phyloP scores from a whole-genome alignment of 306 rosid genomes.

The Canavalia gladiata region DNA sequence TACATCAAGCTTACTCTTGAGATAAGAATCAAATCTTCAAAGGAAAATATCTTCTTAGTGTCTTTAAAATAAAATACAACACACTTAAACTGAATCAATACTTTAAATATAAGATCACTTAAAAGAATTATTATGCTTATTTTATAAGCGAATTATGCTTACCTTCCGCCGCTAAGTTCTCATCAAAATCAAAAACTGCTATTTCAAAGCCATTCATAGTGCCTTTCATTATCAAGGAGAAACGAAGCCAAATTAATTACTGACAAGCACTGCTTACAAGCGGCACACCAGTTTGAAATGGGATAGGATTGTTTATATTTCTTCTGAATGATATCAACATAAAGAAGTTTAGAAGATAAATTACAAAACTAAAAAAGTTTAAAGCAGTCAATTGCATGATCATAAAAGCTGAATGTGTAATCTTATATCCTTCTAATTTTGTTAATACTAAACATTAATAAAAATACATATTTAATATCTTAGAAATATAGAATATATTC shows the following conservation, averaged over 20 bases:
- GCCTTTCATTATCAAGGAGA: constrained; percentile 41
- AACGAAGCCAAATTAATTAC: constrained; percentile 26
- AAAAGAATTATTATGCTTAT: not conserved
- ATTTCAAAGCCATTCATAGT: constrained; percentile 10
- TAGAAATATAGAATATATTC: no score
- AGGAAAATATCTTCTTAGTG: constrained; percentile 14
- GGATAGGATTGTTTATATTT: not conserved
- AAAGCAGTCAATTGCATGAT: not conserved
- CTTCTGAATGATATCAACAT: not conserved
- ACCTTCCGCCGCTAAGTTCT: constrained; percentile 20
- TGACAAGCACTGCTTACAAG: not conserved
- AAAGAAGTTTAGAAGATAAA: constrained; percentile 15
- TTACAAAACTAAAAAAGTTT: not conserved
- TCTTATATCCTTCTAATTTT: no score
- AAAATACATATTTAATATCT: no score
- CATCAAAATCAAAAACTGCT: not conserved
- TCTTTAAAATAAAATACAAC: not conserved
- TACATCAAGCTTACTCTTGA: not conserved
- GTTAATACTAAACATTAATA: no score
- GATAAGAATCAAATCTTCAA: constrained; percentile 2
- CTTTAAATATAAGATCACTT: not conserved
- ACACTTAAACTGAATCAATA: not conserved
- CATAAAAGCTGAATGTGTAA: not conserved
- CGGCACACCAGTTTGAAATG: constrained; percentile 12
- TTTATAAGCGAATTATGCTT: not conserved